Conservation (phyloP, 176 grass and related monocot genomes). For the Zoysia japonica region DNA sequence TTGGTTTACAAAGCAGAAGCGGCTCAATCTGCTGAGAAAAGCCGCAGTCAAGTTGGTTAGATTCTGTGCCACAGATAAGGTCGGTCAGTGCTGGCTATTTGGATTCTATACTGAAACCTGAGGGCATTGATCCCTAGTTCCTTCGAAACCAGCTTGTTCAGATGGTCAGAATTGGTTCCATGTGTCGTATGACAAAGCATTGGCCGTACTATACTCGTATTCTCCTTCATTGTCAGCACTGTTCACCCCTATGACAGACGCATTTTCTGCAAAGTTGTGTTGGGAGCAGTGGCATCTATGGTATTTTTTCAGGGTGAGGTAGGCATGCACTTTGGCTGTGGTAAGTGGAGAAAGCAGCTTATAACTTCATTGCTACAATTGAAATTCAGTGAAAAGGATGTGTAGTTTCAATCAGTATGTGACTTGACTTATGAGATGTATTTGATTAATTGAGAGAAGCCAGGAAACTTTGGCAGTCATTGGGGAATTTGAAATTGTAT, state of each 20-base stretch:
- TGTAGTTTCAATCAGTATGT: neutral
- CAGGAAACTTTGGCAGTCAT: neutral
- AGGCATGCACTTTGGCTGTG: neutral
- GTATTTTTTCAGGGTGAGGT: conserved; percentile 25
- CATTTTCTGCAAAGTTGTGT: neutral
- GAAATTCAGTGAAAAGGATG: neutral
- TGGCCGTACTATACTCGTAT: conserved; percentile 35
- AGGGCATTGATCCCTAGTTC: conserved; percentile 38
- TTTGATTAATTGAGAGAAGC: neutral
- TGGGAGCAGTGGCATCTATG: neutral
- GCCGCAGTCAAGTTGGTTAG: conserved; percentile 38
- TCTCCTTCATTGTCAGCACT: neutral
- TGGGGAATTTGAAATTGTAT: neutral
- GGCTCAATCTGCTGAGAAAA: conserved; percentile 47
- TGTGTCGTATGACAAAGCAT: conserved; percentile 19
- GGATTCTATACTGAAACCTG: conserved; percentile 56
- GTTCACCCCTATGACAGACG: neutral
- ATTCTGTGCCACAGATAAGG: conserved; percentile 48
- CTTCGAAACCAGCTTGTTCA: conserved; percentile 8
- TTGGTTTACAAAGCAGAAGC: conserved; percentile 32
- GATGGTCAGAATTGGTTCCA: conserved; percentile 33
- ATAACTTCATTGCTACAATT: neutral
- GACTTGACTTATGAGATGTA: neutral
- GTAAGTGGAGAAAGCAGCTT: neutral
- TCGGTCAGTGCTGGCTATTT: conserved; percentile 16